These are phyloP conservation scores for Leccinum ochraceum DNA, from an alignment of 768 basidiomycete species.

Conservation along the genomic window DNA sequence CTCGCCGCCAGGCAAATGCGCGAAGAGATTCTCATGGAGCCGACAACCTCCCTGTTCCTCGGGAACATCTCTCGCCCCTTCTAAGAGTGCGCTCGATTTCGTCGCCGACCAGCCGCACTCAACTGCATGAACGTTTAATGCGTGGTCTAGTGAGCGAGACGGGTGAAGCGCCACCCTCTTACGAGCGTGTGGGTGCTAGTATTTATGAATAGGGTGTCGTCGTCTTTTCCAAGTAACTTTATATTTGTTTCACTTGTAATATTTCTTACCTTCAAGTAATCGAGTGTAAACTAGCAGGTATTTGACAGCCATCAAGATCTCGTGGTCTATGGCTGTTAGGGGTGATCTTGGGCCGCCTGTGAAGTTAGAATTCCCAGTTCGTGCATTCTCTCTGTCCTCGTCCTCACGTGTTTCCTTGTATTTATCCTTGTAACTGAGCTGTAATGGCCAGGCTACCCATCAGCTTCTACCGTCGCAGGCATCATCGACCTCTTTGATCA, in stretches of 20 bases:
- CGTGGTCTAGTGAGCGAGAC: constrained; percentile 78
- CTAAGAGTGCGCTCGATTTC: constrained; percentile 33
- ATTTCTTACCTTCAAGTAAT: neutral
- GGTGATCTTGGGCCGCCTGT: neutral
- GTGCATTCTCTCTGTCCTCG: neutral
- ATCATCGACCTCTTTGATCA: constrained; percentile 23
- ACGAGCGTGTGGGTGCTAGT: constrained; percentile 8
- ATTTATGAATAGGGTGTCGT: neutral
- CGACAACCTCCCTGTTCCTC: neutral
- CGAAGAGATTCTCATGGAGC: constrained; percentile 1
- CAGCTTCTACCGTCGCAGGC: constrained; percentile 23
- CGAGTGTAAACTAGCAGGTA: neutral
- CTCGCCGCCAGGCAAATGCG: constrained; percentile 13
- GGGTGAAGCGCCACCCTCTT: constrained; percentile 80
- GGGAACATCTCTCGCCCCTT: constrained; percentile 34
- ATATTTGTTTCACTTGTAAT: neutral
- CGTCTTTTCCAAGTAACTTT: neutral
- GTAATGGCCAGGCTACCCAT: constrained; percentile 13
- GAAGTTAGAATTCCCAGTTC: no score
- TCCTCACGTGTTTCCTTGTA: neutral
- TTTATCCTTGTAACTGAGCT: neutral
- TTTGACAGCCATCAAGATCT: neutral
- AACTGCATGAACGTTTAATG: constrained; percentile 76
- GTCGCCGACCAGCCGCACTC: constrained; percentile 44
- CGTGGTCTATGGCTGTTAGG: neutral